Conservation (phyloP, 129 eudicot genomes). For the Solidago caesia region DNA sequence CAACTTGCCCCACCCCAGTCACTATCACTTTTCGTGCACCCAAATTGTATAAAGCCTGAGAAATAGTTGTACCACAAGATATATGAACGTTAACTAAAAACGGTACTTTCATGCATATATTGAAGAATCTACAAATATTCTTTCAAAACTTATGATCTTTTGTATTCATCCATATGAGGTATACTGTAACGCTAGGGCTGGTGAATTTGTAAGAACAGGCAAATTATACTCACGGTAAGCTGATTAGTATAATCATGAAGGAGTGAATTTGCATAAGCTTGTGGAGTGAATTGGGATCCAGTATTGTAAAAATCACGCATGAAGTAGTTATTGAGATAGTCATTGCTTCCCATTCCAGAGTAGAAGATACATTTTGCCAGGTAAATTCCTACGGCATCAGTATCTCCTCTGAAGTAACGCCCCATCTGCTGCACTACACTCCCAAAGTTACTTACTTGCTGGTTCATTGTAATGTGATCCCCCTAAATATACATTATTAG, state of each 20-base stretch:
- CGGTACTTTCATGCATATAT: no score
- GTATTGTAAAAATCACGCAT: conserved; percentile 68
- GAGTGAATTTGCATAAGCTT: conserved; percentile 65
- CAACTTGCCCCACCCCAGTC: conserved; percentile 74
- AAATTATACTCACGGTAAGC: conserved; percentile 44
- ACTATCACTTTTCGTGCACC: conserved; percentile 92
- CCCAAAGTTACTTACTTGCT: conserved; percentile 64
- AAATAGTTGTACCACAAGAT: neutral
- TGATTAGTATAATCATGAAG: conserved; percentile 67
- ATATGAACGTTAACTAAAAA: neutral
- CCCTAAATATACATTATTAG: conserved; percentile 37
- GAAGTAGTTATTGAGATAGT: conserved; percentile 92
- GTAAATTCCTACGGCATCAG: conserved; percentile 32
- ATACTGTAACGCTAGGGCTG: neutral
- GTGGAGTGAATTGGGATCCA: conserved; percentile 44
- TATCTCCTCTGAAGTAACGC: conserved; percentile 57
- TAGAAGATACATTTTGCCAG: conserved; percentile 65
- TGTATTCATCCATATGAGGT: neutral
- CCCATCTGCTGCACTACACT: conserved; percentile 51
- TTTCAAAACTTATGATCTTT: neutral
- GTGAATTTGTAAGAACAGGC: neutral
- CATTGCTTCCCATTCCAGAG: conserved; percentile 91
- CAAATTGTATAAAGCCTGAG: conserved; percentile 55
- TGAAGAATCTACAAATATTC: neutral
- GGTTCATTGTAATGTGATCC: conserved; percentile 74